Evolutionary conservation across 306 rosid genomes (phyloP).

Genomic region (Prunus armeniaca): DNA sequence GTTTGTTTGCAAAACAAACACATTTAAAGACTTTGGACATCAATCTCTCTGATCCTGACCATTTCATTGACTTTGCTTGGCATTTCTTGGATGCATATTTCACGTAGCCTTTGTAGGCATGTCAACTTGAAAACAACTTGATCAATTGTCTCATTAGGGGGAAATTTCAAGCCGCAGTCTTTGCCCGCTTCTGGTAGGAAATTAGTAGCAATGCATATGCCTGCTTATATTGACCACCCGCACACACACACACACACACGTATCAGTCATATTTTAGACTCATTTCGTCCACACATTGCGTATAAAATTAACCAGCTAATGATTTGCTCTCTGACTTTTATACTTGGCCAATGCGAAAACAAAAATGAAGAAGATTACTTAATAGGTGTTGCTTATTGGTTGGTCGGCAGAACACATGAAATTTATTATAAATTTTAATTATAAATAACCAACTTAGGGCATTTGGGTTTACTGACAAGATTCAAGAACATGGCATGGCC

Average conservation of each 20-base stretch:
- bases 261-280: background rate
- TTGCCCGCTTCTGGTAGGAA: constrained; percentile 15
- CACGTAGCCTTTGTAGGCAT: background rate
- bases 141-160: constrained; percentile 12
- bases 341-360: background rate
- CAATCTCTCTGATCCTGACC: background rate
- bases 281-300: background rate
- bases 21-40: constrained; percentile 10
- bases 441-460: background rate
- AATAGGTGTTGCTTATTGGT: background rate
- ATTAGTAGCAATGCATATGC: background rate
- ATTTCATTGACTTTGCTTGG: constrained; percentile 18
- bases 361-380: background rate
- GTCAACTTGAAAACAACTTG: constrained; percentile 23
- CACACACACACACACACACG: background rate
- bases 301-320: background rate
- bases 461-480: background rate
- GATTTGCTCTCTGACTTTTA: background rate
- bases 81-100: background rate
- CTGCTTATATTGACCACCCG: constrained; percentile 17
- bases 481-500: background rate
- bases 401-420: constrained; percentile 4
- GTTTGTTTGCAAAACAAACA: constrained; percentile 18
- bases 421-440: no score
- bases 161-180: background rate